Evolutionary conservation across 495 filamentous ascomycete genomes (phyloP), one percentile per base, ranked within the genome.

Genomic region (Penicillium robsamsonii): DNA sequence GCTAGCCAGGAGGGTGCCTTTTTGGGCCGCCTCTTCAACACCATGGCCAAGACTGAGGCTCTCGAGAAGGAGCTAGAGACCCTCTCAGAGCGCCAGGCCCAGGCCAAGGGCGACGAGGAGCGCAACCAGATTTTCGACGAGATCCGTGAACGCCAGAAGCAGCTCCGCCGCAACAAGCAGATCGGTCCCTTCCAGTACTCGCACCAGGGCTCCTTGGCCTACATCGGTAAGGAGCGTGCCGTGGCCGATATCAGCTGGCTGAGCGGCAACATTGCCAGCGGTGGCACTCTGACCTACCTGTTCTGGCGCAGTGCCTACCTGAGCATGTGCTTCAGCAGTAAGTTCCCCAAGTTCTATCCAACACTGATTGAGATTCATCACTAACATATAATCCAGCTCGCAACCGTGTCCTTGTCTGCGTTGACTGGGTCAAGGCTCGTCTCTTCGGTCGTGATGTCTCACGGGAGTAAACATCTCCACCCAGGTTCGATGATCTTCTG

Each of bases 291-390:
- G 69, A 92, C 87, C 48, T 91, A 86, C 68, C 84, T 97, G 63
- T 97, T 98, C 84, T 98, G 94, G 94, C 82, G 90, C 72, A 91
- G 87, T 69, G 95, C 94, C 49, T 99, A 99, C 73, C 78, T 99
- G 74, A 95, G 88, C 83, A 99, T 99, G 94, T 97, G 92, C 84
- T 99, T 97, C 73, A 96, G 92, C 83, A 90, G 90, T 91, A 82
- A 81, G 88, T 87, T 64, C 22, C 22, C 17, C 17, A 20, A 33
- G 3, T 11, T 15, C 17, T 12, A 43, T 12, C n/a, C 11, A 18
- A 38, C 33, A 8, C 10, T 47, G 7, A 47, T 30, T 29, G 37
- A 12, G 2, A 33, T 17, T 43, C 30, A 15, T 45, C 57, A 27
- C 58, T 67, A 50, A 69, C 63, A 50, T 46, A 53, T 57, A 46